Evolutionary conservation across 805 yeast genomes (phyloP).

Genomic region (Yamadazyma laniorum): DNA sequence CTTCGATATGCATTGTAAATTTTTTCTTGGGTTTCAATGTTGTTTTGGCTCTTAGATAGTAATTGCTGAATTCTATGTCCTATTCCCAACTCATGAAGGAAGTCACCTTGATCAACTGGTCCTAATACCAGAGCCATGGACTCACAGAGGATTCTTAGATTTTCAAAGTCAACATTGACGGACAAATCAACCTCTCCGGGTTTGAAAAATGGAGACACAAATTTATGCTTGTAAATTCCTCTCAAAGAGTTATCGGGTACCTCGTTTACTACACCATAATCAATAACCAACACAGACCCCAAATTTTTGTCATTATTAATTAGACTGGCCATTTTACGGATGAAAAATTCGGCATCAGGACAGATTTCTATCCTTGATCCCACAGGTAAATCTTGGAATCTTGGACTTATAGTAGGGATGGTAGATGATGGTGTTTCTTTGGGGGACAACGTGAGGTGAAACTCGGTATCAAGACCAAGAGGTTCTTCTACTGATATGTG

Average conservation of each 20-base stretch:
- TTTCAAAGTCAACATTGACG: slow-evolving; percentile 78
- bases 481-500: not conserved
- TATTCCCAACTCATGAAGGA: slow-evolving; percentile 73
- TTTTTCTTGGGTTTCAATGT: slow-evolving; percentile 48
- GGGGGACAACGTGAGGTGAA: slow-evolving; percentile 57
- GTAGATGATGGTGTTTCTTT: slow-evolving; percentile 61
- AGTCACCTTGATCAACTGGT: slow-evolving; percentile 74
- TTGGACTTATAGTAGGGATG: slow-evolving; percentile 48
- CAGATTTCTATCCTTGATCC: slow-evolving; percentile 69
- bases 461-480: slow-evolving; percentile 35
- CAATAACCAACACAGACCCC: slow-evolving; percentile 74
- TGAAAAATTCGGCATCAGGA: slow-evolving; percentile 64
- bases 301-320: slow-evolving; percentile 34
- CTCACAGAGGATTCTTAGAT: slow-evolving; percentile 34
- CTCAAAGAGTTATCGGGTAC: slow-evolving; percentile 72
- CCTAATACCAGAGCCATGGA: slow-evolving; percentile 38
- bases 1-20: slow-evolving; percentile 59
- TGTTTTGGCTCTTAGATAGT: slow-evolving; percentile 37
- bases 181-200: slow-evolving; percentile 84
- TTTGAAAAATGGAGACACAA: slow-evolving; percentile 69
- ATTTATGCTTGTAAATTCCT: slow-evolving; percentile 68
- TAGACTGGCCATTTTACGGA: slow-evolving; percentile 51
- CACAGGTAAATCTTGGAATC: slow-evolving; percentile 54
- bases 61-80: slow-evolving; percentile 66
- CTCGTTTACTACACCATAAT: slow-evolving; percentile 64